Percentiles rank a stretch among this genome's conserved stretches.
These are phyloP conservation scores for Dacryopinax spathularia DNA, from an alignment of 768 basidiomycete species.

Conservation along the genomic window DNA sequence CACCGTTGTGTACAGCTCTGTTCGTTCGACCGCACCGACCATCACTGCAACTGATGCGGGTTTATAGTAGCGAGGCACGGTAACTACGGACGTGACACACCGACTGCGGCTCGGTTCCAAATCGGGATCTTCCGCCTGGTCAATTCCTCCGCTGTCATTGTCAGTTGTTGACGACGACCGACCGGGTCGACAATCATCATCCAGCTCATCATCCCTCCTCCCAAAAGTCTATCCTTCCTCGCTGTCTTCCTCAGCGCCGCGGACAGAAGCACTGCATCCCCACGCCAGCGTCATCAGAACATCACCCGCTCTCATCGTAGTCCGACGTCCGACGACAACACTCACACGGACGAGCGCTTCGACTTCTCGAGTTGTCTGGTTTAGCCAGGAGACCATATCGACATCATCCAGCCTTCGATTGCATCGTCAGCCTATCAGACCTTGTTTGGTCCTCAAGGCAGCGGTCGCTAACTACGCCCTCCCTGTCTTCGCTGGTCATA, in stretches of 20 bases:
- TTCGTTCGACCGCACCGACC: too few species aligned
- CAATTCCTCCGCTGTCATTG: slow-evolving; percentile 5
- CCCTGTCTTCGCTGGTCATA: neutral
- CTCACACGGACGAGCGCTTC: neutral
- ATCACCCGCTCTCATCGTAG: neutral
- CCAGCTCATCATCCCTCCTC: neutral
- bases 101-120: neutral
- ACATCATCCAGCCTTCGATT: neutral
- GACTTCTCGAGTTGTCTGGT: neutral
- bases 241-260: neutral
- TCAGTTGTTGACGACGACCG: neutral
- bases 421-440: neutral
- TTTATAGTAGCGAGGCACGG: too few species aligned
- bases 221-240: neutral
- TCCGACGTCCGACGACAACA: neutral
- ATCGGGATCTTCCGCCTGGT: neutral
- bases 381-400: neutral
- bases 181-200: neutral
- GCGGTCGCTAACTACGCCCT: neutral
- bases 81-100: neutral
- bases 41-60: too few species aligned
- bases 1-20: too few species aligned
- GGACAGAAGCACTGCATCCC: neutral
- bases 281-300: slow-evolving; percentile 2
- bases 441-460: neutral